Percentiles rank a stretch among this genome's conserved stretches.
These are phyloP conservation scores for Warburgia ugandensis DNA, from an alignment of 164 flowering plant species.

Conservation along the genomic window DNA sequence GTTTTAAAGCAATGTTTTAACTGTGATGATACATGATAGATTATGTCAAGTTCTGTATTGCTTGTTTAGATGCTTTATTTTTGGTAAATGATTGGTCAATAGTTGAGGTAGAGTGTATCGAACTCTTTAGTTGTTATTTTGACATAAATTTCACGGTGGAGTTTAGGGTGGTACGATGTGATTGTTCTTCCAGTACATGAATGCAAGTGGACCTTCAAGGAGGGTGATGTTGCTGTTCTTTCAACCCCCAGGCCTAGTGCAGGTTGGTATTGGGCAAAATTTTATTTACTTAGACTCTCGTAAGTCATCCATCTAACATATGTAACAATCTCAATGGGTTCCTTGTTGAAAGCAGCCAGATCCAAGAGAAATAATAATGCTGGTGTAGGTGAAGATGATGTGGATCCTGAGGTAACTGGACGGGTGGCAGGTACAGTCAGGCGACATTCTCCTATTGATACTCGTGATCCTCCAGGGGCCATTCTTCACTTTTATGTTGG, in stretches of 20 bases:
- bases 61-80: too few species aligned
- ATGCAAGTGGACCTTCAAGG: constrained; percentile 84
- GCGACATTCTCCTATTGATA: constrained; percentile 68
- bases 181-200: constrained; percentile 61
- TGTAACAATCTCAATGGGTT: not conserved
- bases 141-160: too few species aligned
- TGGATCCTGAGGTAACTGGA: constrained; percentile 52
- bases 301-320: not conserved
- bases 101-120: too few species aligned
- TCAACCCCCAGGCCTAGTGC: constrained; percentile 79
- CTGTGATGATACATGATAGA: too few species aligned
- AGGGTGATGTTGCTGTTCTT: constrained; percentile 95
- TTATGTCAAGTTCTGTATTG: too few species aligned
- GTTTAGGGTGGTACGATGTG: constrained; percentile 95
- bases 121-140: too few species aligned
- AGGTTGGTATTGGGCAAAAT: constrained; percentile 35
- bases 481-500: constrained; percentile 95
- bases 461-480: constrained; percentile 84
- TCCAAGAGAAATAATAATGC: constrained; percentile 31
- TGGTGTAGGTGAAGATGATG: constrained; percentile 39
- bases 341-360: constrained; percentile 41
- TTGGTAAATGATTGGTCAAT: too few species aligned
- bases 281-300: not conserved
- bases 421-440: constrained; percentile 90
- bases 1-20: too few species aligned